A percentile compares a stretch with the other conserved stretches of the same genome.
Evolutionary conservation across 805 yeast species (phyloP).

Genomic region (Candida insectalens): DNA sequence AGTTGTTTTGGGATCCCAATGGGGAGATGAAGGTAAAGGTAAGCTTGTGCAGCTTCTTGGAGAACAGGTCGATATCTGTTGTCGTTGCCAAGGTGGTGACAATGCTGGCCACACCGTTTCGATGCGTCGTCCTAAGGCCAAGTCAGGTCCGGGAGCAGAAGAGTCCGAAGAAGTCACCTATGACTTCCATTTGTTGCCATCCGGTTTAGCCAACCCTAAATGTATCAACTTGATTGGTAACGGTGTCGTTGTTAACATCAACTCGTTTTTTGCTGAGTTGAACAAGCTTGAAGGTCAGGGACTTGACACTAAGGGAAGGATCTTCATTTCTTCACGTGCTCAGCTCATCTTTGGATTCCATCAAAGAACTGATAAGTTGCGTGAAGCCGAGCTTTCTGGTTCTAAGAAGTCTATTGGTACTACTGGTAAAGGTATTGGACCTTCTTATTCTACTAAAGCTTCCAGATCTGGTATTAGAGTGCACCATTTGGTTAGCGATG

Average conservation of each 20-base stretch:
- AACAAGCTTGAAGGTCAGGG: slow-evolving; percentile 77
- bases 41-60: slow-evolving; percentile 92
- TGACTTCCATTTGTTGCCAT: slow-evolving; percentile 98
- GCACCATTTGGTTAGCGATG: slow-evolving; percentile 86
- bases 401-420: slow-evolving; percentile 90
- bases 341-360: slow-evolving; percentile 97
- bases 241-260: slow-evolving; percentile 94
- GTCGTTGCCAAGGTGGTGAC: slow-evolving; percentile 98
- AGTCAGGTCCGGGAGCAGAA: no score
- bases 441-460: slow-evolving; percentile 94
- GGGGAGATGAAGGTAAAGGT: slow-evolving; percentile 99
- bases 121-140: slow-evolving; percentile 71
- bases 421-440: slow-evolving; percentile 98
- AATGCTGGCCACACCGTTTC: slow-evolving; percentile 99
- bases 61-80: slow-evolving; percentile 92
- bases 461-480: slow-evolving; percentile 95
- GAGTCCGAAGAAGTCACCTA: no score
- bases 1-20: slow-evolving; percentile 96
- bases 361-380: slow-evolving; percentile 90
- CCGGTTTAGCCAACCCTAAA: slow-evolving; percentile 92
- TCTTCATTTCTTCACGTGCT: slow-evolving; percentile 87
- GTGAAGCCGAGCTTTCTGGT: slow-evolving; percentile 80
- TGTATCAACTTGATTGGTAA: slow-evolving; percentile 88
- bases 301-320: slow-evolving; percentile 59
- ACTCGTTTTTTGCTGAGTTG: slow-evolving; percentile 85